Percentiles rank a stretch among this genome's conserved stretches.
Conservation (phyloP, 2,329 filamentous ascomycete species). For the Cladobotryum protrusum region DNA sequence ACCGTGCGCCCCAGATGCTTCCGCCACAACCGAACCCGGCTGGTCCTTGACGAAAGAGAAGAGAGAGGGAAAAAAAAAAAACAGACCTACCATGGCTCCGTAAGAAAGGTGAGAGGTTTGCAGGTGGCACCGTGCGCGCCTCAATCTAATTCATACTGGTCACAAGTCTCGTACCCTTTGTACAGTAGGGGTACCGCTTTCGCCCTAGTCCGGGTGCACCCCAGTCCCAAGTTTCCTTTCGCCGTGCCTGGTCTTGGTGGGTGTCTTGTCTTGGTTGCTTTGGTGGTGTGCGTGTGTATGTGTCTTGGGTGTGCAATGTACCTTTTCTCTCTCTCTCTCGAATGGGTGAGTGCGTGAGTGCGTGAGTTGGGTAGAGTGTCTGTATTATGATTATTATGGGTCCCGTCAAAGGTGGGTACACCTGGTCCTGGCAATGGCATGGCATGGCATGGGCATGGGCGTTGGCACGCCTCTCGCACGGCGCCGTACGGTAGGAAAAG, state of each 20-base stretch:
- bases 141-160: constrained; percentile 3
- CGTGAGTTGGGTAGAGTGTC: neutral
- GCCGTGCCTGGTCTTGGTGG: neutral
- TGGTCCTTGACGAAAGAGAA: too few relatives aligned
- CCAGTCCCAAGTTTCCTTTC: neutral
- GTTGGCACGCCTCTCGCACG: neutral
- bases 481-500: constrained; percentile 11
- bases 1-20: constrained; percentile 3
- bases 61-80: too few relatives aligned
- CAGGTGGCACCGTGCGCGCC: constrained; percentile 10
- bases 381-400: neutral
- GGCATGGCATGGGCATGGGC: neutral
- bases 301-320: too few relatives aligned
- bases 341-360: neutral
- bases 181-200: constrained; percentile 11
- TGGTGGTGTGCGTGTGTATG: too few relatives aligned
- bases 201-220: constrained; percentile 7
- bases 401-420: neutral
- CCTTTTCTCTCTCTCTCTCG: neutral
- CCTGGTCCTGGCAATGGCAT: neutral
- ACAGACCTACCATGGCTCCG: too few relatives aligned
- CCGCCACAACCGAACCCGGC: constrained; percentile 1
- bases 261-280: neutral
- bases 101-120: neutral
- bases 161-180: constrained; percentile 5